Evolutionary conservation across 2,329 filamentous ascomycete genomes (phyloP).

Genomic region (Verticillium albo-atrum): DNA sequence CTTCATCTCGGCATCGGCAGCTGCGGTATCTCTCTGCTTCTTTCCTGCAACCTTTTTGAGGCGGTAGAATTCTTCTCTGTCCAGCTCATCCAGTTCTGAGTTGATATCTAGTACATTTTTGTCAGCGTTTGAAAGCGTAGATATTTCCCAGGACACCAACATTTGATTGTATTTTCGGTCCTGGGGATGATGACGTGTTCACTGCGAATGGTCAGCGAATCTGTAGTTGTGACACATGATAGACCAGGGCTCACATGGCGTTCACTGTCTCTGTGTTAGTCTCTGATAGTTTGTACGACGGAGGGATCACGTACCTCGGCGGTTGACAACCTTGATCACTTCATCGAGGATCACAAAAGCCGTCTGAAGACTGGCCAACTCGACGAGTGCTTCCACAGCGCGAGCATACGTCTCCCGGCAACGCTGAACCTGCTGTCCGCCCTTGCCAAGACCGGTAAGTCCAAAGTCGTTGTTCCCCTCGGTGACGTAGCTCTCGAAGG

Average conservation of each 20-base stretch:
- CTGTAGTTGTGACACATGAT: constrained; percentile 38
- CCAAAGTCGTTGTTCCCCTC: constrained; percentile 95
- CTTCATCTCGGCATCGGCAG: constrained; percentile 70
- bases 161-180: constrained; percentile 99
- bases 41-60: constrained; percentile 85
- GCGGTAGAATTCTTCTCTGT: constrained; percentile 96
- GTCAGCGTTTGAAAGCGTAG: background rate
- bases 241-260: constrained; percentile 52
- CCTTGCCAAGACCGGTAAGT: constrained; percentile 91
- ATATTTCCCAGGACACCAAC: constrained; percentile 34
- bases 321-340: constrained; percentile 98
- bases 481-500: constrained; percentile 85
- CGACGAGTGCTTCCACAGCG: constrained; percentile 92
- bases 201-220: constrained; percentile 32
- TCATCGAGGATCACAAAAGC: constrained; percentile 97
- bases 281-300: background rate
- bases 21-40: constrained; percentile 73
- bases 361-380: constrained; percentile 92
- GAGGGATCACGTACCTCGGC: constrained; percentile 61
- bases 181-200: constrained; percentile 95
- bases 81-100: constrained; percentile 93
- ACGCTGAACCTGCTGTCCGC: constrained; percentile 92
- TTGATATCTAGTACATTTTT: constrained; percentile 69
- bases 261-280: constrained; percentile 58
- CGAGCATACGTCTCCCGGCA: constrained; percentile 94